phyloP scores from a whole-genome alignment of 805 yeast genomes.

The Suhomyces sp. region DNA sequence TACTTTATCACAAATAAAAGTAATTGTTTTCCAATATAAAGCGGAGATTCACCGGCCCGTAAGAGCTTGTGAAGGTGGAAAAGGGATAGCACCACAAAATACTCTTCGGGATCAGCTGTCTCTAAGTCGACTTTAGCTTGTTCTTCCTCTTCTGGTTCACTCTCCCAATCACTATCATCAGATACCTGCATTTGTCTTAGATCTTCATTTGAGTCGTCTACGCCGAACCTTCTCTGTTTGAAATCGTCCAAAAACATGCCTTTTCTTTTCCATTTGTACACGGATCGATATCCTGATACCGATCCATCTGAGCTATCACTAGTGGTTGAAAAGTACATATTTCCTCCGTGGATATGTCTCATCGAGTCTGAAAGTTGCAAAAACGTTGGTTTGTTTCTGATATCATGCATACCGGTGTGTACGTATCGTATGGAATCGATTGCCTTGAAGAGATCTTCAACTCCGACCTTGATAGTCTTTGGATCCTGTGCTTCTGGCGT shows the following conservation, averaged over 20 bases:
- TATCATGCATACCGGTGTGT: background rate
- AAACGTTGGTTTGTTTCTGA: background rate
- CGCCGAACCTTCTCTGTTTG: slow-evolving; percentile 6
- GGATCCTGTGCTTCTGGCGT: background rate
- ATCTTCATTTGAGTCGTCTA: slow-evolving; percentile 8
- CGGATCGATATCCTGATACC: background rate
- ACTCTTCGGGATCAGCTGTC: slow-evolving; percentile 5
- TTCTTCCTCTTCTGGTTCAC: background rate
- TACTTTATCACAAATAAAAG: slow-evolving; percentile 20
- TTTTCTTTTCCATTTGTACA: background rate
- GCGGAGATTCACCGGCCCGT: slow-evolving; percentile 27
- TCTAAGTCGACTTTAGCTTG: background rate
- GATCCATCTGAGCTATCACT: background rate
- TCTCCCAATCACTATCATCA: slow-evolving; percentile 22
- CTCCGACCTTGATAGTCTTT: background rate
- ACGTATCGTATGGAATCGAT: background rate
- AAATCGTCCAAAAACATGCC: slow-evolving; percentile 15
- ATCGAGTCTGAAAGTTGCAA: background rate
- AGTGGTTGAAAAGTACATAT: background rate
- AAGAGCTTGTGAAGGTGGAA: slow-evolving; percentile 17
- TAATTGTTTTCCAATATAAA: slow-evolving; percentile 22
- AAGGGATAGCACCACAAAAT: slow-evolving; percentile 13
- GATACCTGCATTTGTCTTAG: slow-evolving; percentile 28
- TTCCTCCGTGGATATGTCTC: background rate
- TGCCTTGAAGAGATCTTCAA: background rate